Conservation (phyloP, 129 eudicot genomes). For the Centrapalus pauciflorus region DNA sequence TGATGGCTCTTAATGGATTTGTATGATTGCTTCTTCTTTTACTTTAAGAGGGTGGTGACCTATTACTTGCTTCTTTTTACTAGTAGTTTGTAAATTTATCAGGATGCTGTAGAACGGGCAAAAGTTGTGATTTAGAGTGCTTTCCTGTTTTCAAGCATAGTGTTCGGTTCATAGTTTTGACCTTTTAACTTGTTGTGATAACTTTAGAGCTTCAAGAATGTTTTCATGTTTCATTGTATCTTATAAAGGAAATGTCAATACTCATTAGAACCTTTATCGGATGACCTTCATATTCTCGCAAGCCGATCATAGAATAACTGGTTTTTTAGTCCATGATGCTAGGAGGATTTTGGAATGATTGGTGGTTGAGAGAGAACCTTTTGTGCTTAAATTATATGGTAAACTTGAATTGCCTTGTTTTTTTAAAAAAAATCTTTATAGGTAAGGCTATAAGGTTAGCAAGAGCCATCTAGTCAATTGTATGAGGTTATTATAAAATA, state of each 20-base stretch:
- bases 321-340: neutral
- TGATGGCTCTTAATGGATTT: too few relatives aligned
- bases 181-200: neutral
- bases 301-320: neutral
- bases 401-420: neutral
- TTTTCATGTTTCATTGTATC: conserved; percentile 6
- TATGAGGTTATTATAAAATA: neutral
- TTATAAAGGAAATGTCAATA: neutral
- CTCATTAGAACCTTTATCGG: neutral
- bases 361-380: neutral
- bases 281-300: neutral
- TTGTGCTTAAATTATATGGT: too few relatives aligned
- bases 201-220: conserved; percentile 5
- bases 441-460: neutral
- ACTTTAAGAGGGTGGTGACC: too few relatives aligned
- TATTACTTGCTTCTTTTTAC: too few relatives aligned
- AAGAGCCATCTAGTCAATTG: neutral
- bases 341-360: neutral
- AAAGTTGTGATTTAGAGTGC: too few relatives aligned
- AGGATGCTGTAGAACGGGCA: neutral
- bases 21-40: too few relatives aligned
- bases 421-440: neutral
- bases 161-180: neutral
- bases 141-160: neutral
- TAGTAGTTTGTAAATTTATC: too few relatives aligned